These are phyloP conservation scores for Sequoia sempervirens DNA, from an alignment of 75 land plant species.

Conservation along the genomic window DNA sequence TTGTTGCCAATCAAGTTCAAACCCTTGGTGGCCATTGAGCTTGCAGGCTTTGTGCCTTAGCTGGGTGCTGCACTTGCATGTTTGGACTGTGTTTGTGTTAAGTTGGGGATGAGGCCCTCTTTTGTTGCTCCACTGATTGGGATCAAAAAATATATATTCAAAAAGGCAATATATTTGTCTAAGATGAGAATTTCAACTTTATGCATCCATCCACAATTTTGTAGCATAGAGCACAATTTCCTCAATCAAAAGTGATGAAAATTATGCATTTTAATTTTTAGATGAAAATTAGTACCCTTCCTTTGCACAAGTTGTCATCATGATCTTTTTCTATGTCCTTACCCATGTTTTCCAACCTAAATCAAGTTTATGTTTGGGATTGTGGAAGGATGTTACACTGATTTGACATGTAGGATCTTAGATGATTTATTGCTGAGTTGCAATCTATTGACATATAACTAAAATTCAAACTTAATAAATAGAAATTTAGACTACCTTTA, in stretches of 20 bases:
- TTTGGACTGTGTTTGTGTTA: no score
- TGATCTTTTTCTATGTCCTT: neutral
- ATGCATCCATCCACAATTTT: neutral
- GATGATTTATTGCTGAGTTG: neutral
- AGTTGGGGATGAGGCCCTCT: no score
- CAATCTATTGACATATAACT: neutral
- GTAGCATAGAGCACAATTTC: neutral
- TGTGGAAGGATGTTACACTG: neutral
- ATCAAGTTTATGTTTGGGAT: neutral
- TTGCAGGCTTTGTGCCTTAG: no score
- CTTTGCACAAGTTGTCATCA: neutral
- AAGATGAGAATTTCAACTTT: neutral
- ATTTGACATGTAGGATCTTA: neutral
- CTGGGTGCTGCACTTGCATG: no score
- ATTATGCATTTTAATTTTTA: neutral
- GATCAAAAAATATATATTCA: no score
- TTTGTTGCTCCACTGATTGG: no score
- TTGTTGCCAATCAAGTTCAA: no score
- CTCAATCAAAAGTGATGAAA: neutral
- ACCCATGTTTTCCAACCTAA: neutral
- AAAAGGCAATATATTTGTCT: neutral
- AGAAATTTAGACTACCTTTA: neutral
- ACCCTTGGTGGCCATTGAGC: no score
- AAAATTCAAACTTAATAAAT: neutral
- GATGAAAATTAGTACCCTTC: neutral